Evolutionary conservation across 2,329 filamentous ascomycete species (phyloP).

Genomic region (Fusarium newnesense): DNA sequence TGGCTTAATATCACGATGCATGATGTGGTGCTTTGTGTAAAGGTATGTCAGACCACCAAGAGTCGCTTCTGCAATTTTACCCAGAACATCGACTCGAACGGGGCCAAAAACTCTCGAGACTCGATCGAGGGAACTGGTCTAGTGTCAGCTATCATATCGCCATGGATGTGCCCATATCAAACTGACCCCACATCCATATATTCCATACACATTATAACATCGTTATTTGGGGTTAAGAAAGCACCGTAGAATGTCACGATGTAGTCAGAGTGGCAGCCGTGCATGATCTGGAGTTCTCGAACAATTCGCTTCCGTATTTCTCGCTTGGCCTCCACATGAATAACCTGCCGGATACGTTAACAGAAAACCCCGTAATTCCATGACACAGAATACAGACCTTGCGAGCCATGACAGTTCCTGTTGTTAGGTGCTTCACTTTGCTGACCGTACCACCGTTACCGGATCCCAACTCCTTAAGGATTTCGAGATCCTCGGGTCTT

Average conservation of each 20-base stretch:
- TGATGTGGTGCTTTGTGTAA: constrained; percentile 95
- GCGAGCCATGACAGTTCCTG: constrained; percentile 95
- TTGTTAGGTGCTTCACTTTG: constrained; percentile 95
- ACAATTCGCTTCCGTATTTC: constrained; percentile 97
- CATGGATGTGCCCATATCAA: too few relatives aligned
- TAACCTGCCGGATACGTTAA: constrained; percentile 70
- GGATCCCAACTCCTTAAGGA: constrained; percentile 92
- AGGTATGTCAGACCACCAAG: constrained; percentile 94
- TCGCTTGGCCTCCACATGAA: constrained; percentile 97
- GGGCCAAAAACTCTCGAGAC: constrained; percentile 96
- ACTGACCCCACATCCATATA: constrained; percentile 99
- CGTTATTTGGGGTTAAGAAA: constrained; percentile 94
- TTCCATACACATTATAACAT: constrained; percentile 99
- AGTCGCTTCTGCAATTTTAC: constrained; percentile 97
- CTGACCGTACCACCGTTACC: constrained; percentile 98
- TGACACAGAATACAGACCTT: constrained; percentile 71
- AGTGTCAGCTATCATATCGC: constrained; percentile 10
- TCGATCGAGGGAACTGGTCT: constrained; percentile 82
- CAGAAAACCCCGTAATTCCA: background rate
- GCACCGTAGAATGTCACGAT: constrained; percentile 99
- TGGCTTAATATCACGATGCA: constrained; percentile 99
- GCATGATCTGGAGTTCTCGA: constrained; percentile 97
- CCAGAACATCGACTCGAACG: constrained; percentile 93
- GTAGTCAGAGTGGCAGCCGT: constrained; percentile 95
- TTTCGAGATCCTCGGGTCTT: constrained; percentile 89